Conservation (phyloP, 179 eudicot genomes). For the Silene noctiflora region DNA sequence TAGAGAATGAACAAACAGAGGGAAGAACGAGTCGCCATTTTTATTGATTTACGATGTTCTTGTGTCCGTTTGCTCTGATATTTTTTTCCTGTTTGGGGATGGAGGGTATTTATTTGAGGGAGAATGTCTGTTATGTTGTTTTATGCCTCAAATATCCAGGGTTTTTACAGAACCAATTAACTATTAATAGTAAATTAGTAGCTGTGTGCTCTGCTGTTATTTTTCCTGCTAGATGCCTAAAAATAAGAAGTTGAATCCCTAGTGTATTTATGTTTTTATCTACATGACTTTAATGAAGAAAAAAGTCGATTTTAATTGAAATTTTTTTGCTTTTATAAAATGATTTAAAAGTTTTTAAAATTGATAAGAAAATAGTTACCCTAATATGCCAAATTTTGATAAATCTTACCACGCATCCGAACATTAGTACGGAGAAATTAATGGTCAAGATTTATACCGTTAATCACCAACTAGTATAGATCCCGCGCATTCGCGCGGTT, state of each 20-base stretch:
- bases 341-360: too few relatives aligned
- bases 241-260: background rate
- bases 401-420: too few relatives aligned
- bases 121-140: slow-evolving; percentile 5
- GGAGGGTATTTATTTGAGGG: slow-evolving; percentile 11
- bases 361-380: too few relatives aligned
- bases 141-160: slow-evolving; percentile 3
- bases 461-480: too few relatives aligned
- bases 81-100: background rate
- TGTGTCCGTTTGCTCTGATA: slow-evolving; percentile 11
- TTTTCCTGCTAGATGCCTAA: slow-evolving; percentile 6
- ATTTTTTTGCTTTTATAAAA: too few relatives aligned
- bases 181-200: slow-evolving; percentile 23
- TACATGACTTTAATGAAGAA: too few relatives aligned
- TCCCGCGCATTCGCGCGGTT: too few relatives aligned
- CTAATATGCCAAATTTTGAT: too few relatives aligned
- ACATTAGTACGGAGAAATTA: too few relatives aligned
- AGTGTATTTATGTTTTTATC: too few relatives aligned
- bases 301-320: too few relatives aligned
- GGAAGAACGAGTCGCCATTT: slow-evolving; percentile 22
- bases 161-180: slow-evolving; percentile 7
- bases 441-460: too few relatives aligned
- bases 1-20: slow-evolving; percentile 8
- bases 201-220: slow-evolving; percentile 7
- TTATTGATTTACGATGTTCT: slow-evolving; percentile 8